Percentiles rank a stretch among this genome's conserved stretches.
These are phyloP conservation scores for Suillus plorans DNA, from an alignment of 768 basidiomycete genomes.

Conservation along the genomic window DNA sequence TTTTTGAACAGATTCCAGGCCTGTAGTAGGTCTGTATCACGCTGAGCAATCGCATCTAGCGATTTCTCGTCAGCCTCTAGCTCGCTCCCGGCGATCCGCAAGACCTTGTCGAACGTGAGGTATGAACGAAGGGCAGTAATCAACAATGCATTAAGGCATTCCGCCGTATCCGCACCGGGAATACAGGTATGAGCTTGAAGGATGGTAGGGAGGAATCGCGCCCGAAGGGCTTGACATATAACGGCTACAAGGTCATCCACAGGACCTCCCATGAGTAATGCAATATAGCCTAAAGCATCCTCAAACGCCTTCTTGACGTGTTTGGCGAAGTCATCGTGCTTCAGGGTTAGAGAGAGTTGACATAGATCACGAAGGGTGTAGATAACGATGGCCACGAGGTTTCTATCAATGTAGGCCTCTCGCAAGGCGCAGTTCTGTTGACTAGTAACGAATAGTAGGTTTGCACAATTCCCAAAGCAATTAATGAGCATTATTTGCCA, in stretches of 20 bases:
- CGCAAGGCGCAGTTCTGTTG: slow-evolving; percentile 3
- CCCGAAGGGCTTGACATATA: slow-evolving; percentile 4
- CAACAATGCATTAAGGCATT: slow-evolving; percentile 5
- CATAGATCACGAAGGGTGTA: slow-evolving; percentile 5
- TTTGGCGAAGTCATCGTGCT: slow-evolving; percentile 2
- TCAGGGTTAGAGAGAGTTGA: not conserved
- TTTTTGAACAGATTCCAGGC: slow-evolving; percentile 1
- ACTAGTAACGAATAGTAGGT: slow-evolving; percentile 1
- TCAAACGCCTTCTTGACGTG: slow-evolving; percentile 4
- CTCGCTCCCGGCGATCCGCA: slow-evolving; percentile 4
- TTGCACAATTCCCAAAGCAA: slow-evolving; percentile 6
- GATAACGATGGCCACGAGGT: not conserved
- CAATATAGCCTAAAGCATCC: slow-evolving; percentile 6
- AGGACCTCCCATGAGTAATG: slow-evolving; percentile 3
- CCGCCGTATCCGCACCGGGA: not conserved
- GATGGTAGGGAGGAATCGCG: not conserved
- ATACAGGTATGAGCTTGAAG: slow-evolving; percentile 3
- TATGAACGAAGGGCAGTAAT: slow-evolving; percentile 4
- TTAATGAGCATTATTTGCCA: slow-evolving; percentile 4
- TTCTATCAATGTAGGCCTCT: slow-evolving; percentile 2
- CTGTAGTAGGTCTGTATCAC: not conserved
- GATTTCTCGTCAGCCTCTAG: slow-evolving; percentile 2
- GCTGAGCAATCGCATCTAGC: slow-evolving; percentile 3
- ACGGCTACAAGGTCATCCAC: slow-evolving; percentile 4
- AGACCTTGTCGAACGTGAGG: slow-evolving; percentile 4